phyloP scores from a whole-genome alignment of 2,329 filamentous ascomycete genomes.

The Aspergillus sp. region DNA sequence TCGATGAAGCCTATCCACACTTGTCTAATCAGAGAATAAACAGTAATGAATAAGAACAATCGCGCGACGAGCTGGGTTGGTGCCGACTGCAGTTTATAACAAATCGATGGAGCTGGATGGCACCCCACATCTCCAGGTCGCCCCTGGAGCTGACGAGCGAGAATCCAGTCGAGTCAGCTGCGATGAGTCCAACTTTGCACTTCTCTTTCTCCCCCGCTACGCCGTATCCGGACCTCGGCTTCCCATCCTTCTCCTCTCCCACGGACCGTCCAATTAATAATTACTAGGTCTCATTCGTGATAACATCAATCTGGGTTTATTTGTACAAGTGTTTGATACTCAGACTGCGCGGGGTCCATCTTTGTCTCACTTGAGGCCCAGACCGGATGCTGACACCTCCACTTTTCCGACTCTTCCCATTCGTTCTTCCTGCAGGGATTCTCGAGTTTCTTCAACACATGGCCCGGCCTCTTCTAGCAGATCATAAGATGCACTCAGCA shows the following conservation, averaged over 20 bases:
- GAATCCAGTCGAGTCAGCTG: not conserved
- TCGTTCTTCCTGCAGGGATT: too few species aligned
- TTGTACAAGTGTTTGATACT: too few species aligned
- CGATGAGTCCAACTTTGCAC: not conserved
- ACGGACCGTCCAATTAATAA: not conserved
- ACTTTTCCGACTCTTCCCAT: too few species aligned
- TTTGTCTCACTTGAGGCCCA: too few species aligned
- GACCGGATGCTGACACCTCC: too few species aligned
- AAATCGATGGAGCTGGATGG: too few species aligned
- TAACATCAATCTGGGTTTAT: not conserved
- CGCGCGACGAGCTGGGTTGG: not conserved
- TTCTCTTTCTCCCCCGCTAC: not conserved
- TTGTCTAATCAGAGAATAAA: not conserved
- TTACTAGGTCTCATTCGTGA: not conserved
- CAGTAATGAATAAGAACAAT: not conserved
- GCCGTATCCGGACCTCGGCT: not conserved
- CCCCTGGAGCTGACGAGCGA: too few species aligned
- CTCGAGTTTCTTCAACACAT: too few species aligned
- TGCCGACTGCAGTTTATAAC: too few species aligned
- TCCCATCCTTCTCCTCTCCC: not conserved
- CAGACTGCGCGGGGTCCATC: too few species aligned
- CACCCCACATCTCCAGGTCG: not conserved
- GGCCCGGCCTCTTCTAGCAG: not conserved
- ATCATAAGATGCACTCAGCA: not conserved
- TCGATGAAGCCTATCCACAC: too few species aligned